Conservation (phyloP, 2,329 filamentous ascomycete genomes). For the Neofusicoccum sp. region DNA sequence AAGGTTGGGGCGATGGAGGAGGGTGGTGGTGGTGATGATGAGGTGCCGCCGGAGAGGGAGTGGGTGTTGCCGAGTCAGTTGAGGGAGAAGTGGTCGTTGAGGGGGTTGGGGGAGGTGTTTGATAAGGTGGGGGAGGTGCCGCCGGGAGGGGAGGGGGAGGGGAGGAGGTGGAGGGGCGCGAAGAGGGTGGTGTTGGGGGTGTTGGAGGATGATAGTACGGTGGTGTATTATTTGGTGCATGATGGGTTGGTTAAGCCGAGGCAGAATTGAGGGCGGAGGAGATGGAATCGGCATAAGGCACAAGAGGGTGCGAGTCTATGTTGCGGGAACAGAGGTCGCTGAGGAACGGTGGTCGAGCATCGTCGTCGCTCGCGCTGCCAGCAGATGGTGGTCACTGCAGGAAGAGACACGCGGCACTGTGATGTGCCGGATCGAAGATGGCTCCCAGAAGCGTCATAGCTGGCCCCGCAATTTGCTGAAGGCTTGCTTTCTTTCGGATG, state of each 20-base stretch:
- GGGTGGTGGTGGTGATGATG: neutral
- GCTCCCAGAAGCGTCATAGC: neutral
- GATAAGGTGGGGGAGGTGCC: conserved; percentile 56
- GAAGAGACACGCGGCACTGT: no score
- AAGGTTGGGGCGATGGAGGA: conserved; percentile 45
- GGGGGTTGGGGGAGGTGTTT: conserved; percentile 69
- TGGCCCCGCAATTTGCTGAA: neutral
- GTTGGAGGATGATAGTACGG: conserved; percentile 77
- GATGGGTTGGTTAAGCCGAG: conserved; percentile 86
- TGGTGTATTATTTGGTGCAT: conserved; percentile 83
- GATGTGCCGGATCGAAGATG: no score
- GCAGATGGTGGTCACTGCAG: neutral
- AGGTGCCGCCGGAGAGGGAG: conserved; percentile 56
- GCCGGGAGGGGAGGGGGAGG: conserved; percentile 32
- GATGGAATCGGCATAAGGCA: neutral
- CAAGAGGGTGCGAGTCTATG: neutral
- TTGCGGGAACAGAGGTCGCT: no score
- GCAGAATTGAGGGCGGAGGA: conserved; percentile 62
- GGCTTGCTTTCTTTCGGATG: neutral
- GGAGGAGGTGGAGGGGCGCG: conserved; percentile 50
- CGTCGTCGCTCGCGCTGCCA: no score
- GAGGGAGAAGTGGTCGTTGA: conserved; percentile 71
- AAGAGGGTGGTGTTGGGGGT: conserved; percentile 77
- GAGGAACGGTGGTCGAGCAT: no score
- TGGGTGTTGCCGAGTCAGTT: conserved; percentile 78